These are phyloP conservation scores for Simmondsia chinensis DNA, from an alignment of 148 eudicot genomes.

Conservation along the genomic window DNA sequence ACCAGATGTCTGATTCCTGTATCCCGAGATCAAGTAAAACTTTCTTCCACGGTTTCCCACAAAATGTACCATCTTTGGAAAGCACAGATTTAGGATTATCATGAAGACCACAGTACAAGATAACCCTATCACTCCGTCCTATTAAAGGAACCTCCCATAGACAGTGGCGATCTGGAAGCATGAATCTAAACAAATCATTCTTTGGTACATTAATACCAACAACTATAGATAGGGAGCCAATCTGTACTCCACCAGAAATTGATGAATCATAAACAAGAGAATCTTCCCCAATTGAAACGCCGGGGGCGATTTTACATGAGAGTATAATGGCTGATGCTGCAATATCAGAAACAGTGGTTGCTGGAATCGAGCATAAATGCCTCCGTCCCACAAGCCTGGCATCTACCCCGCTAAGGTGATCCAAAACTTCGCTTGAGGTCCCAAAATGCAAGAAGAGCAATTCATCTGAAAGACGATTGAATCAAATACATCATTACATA, in stretches of 20 bases:
- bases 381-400: slow-evolving; percentile 78
- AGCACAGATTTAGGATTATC: slow-evolving; percentile 84
- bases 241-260: slow-evolving; percentile 64
- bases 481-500: too few species aligned
- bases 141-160: slow-evolving; percentile 97
- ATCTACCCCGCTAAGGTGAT: slow-evolving; percentile 69
- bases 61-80: slow-evolving; percentile 70
- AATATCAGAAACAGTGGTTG: slow-evolving; percentile 86
- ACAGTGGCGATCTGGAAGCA: slow-evolving; percentile 98
- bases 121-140: slow-evolving; percentile 52
- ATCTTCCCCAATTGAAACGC: slow-evolving; percentile 92
- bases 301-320: slow-evolving; percentile 72
- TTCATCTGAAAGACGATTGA: too few species aligned
- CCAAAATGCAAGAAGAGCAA: slow-evolving; percentile 88
- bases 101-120: slow-evolving; percentile 93
- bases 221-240: slow-evolving; percentile 83
- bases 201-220: slow-evolving; percentile 64
- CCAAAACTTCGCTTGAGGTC: slow-evolving; percentile 95
- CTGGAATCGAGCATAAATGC: slow-evolving; percentile 93
- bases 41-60: slow-evolving; percentile 94
- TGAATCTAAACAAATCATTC: slow-evolving; percentile 38
- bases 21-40: slow-evolving; percentile 64
- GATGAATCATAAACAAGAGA: slow-evolving; percentile 88
- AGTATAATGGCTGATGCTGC: slow-evolving; percentile 84
- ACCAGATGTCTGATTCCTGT: slow-evolving; percentile 74